phyloP scores from a whole-genome alignment of 352 stramenopile genomes.

The Aphanomyces stellatus region DNA sequence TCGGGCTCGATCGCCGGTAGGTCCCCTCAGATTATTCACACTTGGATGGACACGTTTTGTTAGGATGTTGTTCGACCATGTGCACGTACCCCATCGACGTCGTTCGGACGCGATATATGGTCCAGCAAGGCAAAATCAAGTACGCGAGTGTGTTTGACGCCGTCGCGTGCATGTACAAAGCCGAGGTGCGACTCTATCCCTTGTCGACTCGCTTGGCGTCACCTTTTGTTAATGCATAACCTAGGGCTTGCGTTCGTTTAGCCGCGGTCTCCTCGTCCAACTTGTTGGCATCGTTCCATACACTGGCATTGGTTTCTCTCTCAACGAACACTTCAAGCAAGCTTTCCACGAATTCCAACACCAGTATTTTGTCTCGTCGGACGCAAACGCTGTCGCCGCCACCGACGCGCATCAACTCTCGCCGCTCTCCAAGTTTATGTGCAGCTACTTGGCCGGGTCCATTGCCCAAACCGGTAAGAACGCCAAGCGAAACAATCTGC shows the following conservation, averaged over 20 bases:
- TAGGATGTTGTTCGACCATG: constrained; percentile 47
- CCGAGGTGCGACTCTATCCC: constrained; percentile 29
- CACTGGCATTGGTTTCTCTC: constrained; percentile 74
- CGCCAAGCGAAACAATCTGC: not conserved
- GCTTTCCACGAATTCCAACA: constrained; percentile 29
- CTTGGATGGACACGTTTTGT: not conserved
- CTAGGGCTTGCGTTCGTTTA: constrained; percentile 58
- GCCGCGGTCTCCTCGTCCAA: constrained; percentile 59
- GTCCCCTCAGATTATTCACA: not conserved
- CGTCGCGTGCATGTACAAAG: constrained; percentile 65
- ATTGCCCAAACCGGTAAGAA: constrained; percentile 71
- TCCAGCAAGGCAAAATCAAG: constrained; percentile 72
- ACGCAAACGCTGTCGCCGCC: too few relatives aligned
- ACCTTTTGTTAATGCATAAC: constrained; percentile 78
- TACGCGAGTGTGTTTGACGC: constrained; percentile 65
- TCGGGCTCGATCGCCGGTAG: constrained; percentile 57
- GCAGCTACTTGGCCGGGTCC: constrained; percentile 74
- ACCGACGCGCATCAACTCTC: constrained; percentile 3
- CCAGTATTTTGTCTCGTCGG: not conserved
- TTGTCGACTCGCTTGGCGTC: constrained; percentile 37
- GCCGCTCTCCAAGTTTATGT: constrained; percentile 72
- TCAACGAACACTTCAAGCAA: constrained; percentile 81
- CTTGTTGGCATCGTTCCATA: constrained; percentile 77
- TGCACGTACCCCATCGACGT: constrained; percentile 78
- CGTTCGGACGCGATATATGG: constrained; percentile 74